phyloP scores from a whole-genome alignment of 2,329 filamentous ascomycete genomes.

The Thelonectria discophora region DNA sequence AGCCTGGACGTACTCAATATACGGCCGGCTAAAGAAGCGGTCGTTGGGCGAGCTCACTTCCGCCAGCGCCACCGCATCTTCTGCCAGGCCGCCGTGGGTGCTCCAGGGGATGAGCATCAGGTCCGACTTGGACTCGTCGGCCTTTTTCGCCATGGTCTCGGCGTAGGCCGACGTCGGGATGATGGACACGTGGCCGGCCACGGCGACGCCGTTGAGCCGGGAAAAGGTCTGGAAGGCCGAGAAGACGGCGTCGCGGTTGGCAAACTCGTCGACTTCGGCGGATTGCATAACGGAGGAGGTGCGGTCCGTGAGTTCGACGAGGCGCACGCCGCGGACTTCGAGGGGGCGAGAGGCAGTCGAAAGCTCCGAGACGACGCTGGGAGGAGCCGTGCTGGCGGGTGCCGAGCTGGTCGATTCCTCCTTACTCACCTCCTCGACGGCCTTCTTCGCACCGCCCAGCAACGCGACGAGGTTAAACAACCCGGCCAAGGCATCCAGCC shows the following conservation, averaged over 20 bases:
- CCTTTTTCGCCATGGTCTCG: slow-evolving; percentile 76
- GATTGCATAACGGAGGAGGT: slow-evolving; percentile 96
- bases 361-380: slow-evolving; percentile 5
- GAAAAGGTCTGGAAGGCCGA: slow-evolving; percentile 92
- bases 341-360: slow-evolving; percentile 27
- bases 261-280: slow-evolving; percentile 79
- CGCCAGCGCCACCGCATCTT: slow-evolving; percentile 51
- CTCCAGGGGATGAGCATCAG: slow-evolving; percentile 90
- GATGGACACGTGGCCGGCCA: slow-evolving; percentile 82
- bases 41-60: slow-evolving; percentile 37
- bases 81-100: slow-evolving; percentile 78
- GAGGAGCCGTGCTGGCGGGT: neutral
- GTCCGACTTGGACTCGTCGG: slow-evolving; percentile 74
- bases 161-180: slow-evolving; percentile 82
- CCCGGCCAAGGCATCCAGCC: slow-evolving; percentile 42
- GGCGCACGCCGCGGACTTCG: slow-evolving; percentile 75
- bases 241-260: slow-evolving; percentile 81
- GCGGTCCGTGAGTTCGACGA: slow-evolving; percentile 89
- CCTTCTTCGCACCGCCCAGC: slow-evolving; percentile 37
- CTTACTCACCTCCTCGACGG: neutral
- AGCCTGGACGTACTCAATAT: slow-evolving; percentile 77
- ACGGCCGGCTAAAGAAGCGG: slow-evolving; percentile 53
- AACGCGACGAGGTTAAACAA: slow-evolving; percentile 44
- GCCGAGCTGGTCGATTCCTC: slow-evolving; percentile 13
- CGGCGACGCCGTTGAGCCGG: slow-evolving; percentile 81